Evolutionary conservation across 73 alveolate species (phyloP).

Genomic region (Halteria grandinella): DNA sequence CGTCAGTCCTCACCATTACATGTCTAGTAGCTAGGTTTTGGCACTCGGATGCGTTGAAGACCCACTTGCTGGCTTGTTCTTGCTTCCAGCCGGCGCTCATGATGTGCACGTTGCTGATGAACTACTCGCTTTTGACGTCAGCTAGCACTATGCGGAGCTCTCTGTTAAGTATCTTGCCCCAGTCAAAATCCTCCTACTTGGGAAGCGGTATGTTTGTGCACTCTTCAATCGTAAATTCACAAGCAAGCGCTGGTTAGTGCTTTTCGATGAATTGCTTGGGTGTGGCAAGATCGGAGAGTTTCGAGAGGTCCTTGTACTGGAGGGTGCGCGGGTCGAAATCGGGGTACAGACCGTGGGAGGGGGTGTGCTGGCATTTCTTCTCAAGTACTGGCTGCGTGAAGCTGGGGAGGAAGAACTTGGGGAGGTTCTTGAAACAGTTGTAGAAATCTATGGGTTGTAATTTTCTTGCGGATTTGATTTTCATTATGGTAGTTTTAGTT

Average conservation of each 20-base stretch:
- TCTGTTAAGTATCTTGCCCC: constrained; percentile 41
- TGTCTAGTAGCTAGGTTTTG: constrained; percentile 7
- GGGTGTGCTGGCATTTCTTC: constrained; percentile 15
- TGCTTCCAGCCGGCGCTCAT: constrained; percentile 32
- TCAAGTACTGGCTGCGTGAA: constrained; percentile 22
- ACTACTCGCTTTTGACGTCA: constrained; percentile 28
- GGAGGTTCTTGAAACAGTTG: constrained; percentile 61
- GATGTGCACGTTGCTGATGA: constrained; percentile 1
- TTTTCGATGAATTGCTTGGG: constrained; percentile 1
- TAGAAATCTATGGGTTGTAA: constrained; percentile 47
- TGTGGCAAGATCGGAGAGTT: background rate
- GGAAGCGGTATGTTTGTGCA: constrained; percentile 33
- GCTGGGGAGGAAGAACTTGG: constrained; percentile 50
- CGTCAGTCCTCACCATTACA: constrained; percentile 21
- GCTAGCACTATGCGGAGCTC: constrained; percentile 26
- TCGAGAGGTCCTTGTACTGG: constrained; percentile 41
- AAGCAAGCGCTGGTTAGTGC: constrained; percentile 7
- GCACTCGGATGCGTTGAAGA: constrained; percentile 6
- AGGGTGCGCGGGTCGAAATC: constrained; percentile 61
- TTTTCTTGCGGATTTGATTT: constrained; percentile 57
- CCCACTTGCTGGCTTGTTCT: constrained; percentile 42
- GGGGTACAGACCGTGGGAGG: constrained; percentile 54
- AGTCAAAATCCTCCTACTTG: constrained; percentile 37
- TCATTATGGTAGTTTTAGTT: constrained; percentile 44
- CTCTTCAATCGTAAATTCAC: constrained; percentile 37